phyloP scores from a whole-genome alignment of 2,329 filamentous ascomycete genomes.

The Calycina herbarum region DNA sequence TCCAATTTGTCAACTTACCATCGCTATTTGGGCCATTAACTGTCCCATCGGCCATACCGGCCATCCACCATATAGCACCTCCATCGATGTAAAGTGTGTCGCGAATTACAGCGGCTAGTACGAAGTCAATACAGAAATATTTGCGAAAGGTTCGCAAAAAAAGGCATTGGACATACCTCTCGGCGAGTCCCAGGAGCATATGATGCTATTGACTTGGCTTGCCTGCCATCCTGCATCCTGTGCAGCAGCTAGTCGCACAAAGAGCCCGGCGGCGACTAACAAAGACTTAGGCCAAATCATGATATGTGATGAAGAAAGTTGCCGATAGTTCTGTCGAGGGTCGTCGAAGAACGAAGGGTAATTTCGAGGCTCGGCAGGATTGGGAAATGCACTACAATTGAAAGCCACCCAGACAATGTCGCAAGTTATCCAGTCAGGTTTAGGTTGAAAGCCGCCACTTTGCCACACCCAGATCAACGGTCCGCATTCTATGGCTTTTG shows the following conservation, averaged over 20 bases:
- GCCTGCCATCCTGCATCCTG: constrained; percentile 51
- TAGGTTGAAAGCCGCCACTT: constrained; percentile 16
- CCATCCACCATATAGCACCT: constrained; percentile 55
- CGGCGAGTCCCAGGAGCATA: constrained; percentile 56
- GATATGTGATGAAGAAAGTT: constrained; percentile 17
- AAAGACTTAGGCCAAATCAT: constrained; percentile 22
- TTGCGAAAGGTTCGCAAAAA: not conserved
- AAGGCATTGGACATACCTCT: constrained; percentile 39
- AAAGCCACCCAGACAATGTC: not conserved
- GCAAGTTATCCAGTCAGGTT: not conserved
- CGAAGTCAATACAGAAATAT: not conserved
- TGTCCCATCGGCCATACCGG: constrained; percentile 48
- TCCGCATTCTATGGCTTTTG: constrained; percentile 6
- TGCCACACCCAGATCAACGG: constrained; percentile 16
- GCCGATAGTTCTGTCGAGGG: constrained; percentile 2
- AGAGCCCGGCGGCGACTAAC: constrained; percentile 20
- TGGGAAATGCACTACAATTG: constrained; percentile 15
- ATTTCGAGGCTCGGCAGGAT: constrained; percentile 17
- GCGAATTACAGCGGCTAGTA: constrained; percentile 54
- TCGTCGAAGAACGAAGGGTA: constrained; percentile 14
- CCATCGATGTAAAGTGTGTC: constrained; percentile 68
- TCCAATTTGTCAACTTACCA: constrained; percentile 41
- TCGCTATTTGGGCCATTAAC: constrained; percentile 37
- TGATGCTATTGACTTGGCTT: constrained; percentile 55
- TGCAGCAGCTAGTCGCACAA: constrained; percentile 38